Conservation (phyloP, 768 basidiomycete genomes). For the Auricularia auricula-judae region DNA sequence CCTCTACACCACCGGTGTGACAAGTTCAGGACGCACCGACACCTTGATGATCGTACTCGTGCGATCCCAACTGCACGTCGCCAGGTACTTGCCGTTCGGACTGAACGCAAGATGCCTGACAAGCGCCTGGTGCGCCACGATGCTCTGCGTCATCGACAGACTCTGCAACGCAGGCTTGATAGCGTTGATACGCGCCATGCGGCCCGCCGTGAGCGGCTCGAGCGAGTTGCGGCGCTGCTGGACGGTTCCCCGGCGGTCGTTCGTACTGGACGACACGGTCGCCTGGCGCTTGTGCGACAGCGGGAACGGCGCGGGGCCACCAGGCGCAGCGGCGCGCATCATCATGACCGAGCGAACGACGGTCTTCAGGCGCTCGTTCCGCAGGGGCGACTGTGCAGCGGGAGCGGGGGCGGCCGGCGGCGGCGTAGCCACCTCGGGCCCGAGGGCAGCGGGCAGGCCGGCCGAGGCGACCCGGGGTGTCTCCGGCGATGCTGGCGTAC, state of each 20-base stretch:
- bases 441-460: neutral
- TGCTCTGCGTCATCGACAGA: slow-evolving; percentile 45
- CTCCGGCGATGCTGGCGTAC: neutral
- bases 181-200: slow-evolving; percentile 42
- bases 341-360: slow-evolving; percentile 39
- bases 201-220: slow-evolving; percentile 21
- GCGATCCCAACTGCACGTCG: slow-evolving; percentile 68
- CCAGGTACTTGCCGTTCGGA: slow-evolving; percentile 61
- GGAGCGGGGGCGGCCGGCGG: neutral
- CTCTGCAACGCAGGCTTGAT: slow-evolving; percentile 46
- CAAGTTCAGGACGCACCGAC: slow-evolving; percentile 31
- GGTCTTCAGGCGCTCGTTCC: slow-evolving; percentile 25
- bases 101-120: slow-evolving; percentile 69
- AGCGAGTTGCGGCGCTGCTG: slow-evolving; percentile 8
- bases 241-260: neutral
- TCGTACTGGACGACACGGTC: slow-evolving; percentile 12
- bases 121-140: slow-evolving; percentile 54
- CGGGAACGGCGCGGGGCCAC: slow-evolving; percentile 12
- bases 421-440: neutral
- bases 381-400: neutral
- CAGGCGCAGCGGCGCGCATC: slow-evolving; percentile 23
- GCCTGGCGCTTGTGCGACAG: slow-evolving; percentile 10
- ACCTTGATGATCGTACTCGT: slow-evolving; percentile 59
- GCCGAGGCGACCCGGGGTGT: neutral
- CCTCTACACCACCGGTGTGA: neutral